A percentile compares a stretch with the other conserved stretches of the same genome.
phyloP scores from a whole-genome alignment of 352 stramenopile species.

The Halophytophthora polymorphica region DNA sequence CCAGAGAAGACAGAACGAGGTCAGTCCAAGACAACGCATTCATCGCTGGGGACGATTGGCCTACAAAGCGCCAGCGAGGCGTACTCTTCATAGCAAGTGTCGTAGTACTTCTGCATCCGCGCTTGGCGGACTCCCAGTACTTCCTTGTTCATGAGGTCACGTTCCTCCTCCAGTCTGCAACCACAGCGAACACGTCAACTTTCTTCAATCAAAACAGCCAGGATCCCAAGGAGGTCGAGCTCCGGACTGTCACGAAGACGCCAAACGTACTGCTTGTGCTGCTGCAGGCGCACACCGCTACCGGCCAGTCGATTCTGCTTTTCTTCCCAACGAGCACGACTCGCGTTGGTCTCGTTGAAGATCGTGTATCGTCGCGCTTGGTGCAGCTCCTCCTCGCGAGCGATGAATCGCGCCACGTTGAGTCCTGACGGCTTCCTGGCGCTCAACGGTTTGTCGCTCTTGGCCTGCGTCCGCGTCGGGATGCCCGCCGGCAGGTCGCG shows the following conservation, averaged over 20 bases:
- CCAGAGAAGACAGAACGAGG: background rate
- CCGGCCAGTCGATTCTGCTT: slow-evolving; percentile 63
- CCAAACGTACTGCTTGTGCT: slow-evolving; percentile 51
- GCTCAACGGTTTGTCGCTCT: slow-evolving; percentile 7
- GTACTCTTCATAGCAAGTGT: slow-evolving; percentile 70
- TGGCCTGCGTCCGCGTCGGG: slow-evolving; percentile 19
- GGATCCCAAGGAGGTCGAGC: background rate
- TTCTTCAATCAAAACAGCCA: background rate
- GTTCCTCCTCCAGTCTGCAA: slow-evolving; percentile 58
- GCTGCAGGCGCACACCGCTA: slow-evolving; percentile 44
- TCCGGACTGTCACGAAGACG: background rate
- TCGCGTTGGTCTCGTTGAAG: slow-evolving; percentile 44
- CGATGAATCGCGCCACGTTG: slow-evolving; percentile 78
- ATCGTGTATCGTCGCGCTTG: slow-evolving; percentile 57
- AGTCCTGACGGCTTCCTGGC: slow-evolving; percentile 40
- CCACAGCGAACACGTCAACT: background rate
- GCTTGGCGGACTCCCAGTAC: slow-evolving; percentile 59
- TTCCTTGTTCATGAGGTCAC: slow-evolving; percentile 77
- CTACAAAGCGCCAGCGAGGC: slow-evolving; percentile 2
- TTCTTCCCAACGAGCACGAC: slow-evolving; percentile 66
- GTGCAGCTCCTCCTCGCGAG: slow-evolving; percentile 68
- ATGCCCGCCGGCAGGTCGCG: slow-evolving; percentile 51
- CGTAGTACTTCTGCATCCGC: slow-evolving; percentile 71
- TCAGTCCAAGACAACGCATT: background rate
- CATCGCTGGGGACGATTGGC: too few species aligned